phyloP scores from a whole-genome alignment of 371 early-diverging fungal genomes.

The Lichtheimia ramosa region DNA sequence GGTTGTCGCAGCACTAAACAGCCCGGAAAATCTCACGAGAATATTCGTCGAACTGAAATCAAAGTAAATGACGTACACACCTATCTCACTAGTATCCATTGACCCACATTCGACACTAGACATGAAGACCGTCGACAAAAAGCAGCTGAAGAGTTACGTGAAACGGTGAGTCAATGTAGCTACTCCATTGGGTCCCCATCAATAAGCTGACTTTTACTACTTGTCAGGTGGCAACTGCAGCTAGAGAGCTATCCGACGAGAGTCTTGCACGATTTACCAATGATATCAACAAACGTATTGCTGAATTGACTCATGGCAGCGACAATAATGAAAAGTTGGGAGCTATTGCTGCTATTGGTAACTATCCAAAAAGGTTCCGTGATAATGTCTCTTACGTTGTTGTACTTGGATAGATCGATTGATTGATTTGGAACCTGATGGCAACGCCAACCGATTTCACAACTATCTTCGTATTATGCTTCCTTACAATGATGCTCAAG shows the following conservation, averaged over 20 bases:
- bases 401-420: conserved; percentile 70
- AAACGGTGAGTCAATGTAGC: conserved; percentile 32
- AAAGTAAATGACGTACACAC: conserved; percentile 29
- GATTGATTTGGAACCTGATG: conserved; percentile 85
- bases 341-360: conserved; percentile 76
- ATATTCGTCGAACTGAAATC: conserved; percentile 53
- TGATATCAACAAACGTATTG: conserved; percentile 75
- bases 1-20: conserved; percentile 44
- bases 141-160: conserved; percentile 62
- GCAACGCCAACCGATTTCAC: conserved; percentile 85
- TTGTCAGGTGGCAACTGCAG: conserved; percentile 57
- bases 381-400: neutral
- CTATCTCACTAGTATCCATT: neutral
- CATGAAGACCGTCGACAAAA: conserved; percentile 56
- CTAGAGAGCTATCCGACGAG: conserved; percentile 72
- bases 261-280: conserved; percentile 66
- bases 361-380: neutral
- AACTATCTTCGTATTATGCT: conserved; percentile 85
- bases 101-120: conserved; percentile 21
- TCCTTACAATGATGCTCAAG: conserved; percentile 80
- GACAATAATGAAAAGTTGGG: conserved; percentile 74
- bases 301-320: conserved; percentile 68
- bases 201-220: neutral
- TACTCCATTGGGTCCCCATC: too few relatives aligned
- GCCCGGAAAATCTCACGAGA: conserved; percentile 48